These are phyloP conservation scores for Monosporozyma aquatica DNA, from an alignment of 805 yeast genomes.

Conservation along the genomic window DNA sequence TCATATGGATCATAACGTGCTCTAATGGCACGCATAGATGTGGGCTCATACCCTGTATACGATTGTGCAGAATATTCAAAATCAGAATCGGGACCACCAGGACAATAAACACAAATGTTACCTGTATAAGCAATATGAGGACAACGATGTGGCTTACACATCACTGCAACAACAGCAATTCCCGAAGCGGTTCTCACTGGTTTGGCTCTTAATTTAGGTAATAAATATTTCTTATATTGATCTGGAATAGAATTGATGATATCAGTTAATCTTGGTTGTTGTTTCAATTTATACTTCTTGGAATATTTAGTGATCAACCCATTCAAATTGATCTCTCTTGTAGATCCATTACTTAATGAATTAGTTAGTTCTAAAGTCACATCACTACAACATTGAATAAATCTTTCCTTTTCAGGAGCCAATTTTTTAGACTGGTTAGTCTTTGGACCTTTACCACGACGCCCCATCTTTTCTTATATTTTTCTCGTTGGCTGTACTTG, in stretches of 20 bases:
- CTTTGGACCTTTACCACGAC: constrained; percentile 32
- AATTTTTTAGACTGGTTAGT: constrained; percentile 46
- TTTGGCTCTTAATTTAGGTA: constrained; percentile 94
- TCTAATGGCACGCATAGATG: constrained; percentile 98
- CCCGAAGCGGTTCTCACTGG: constrained; percentile 98
- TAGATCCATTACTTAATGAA: constrained; percentile 51
- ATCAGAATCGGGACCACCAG: constrained; percentile 98
- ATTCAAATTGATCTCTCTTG: constrained; percentile 60
- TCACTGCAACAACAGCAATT: constrained; percentile 97
- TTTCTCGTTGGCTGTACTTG: neutral
- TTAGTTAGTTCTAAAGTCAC: constrained; percentile 78
- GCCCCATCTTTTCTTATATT: constrained; percentile 23
- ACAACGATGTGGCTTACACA: constrained; percentile 98
- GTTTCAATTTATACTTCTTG: constrained; percentile 81
- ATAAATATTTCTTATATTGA: constrained; percentile 80
- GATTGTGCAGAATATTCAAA: constrained; percentile 97
- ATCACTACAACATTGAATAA: constrained; percentile 86
- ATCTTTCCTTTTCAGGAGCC: constrained; percentile 89
- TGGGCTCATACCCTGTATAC: constrained; percentile 97
- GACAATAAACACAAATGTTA: constrained; percentile 95
- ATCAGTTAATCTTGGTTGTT: constrained; percentile 91
- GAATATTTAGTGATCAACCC: constrained; percentile 80
- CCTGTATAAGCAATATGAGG: constrained; percentile 99
- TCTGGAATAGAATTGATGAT: constrained; percentile 93
- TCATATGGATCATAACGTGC: constrained; percentile 98